Percentiles rank a stretch among this genome's conserved stretches.
These are phyloP conservation scores for Simplicillium aogashimaense DNA, from an alignment of 2,329 filamentous ascomycete genomes.

Conservation along the genomic window DNA sequence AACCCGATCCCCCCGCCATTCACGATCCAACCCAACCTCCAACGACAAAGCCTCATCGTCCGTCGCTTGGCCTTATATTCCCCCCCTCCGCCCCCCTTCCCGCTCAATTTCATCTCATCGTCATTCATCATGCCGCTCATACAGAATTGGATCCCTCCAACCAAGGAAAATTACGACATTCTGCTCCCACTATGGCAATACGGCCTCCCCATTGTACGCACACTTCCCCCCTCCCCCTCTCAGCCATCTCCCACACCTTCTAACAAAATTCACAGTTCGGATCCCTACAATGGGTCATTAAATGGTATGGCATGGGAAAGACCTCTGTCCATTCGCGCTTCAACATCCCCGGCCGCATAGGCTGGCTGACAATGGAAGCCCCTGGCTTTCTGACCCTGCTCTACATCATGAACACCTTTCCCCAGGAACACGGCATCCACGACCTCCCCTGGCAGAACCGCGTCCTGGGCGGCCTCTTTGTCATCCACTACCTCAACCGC, in stretches of 20 bases:
- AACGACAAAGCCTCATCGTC: too few species aligned
- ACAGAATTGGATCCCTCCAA: conserved; percentile 47
- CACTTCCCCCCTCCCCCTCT: neutral
- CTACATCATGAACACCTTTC: conserved; percentile 67
- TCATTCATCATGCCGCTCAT: conserved; percentile 32
- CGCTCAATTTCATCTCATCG: neutral
- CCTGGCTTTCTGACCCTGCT: conserved; percentile 68
- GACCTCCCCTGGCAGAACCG: conserved; percentile 69
- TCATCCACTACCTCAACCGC: conserved; percentile 85
- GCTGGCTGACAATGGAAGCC: conserved; percentile 83
- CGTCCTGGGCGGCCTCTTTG: conserved; percentile 60
- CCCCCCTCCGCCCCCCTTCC: neutral
- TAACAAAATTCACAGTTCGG: conserved; percentile 44
- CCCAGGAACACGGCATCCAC: conserved; percentile 43
- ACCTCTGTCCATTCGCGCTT: conserved; percentile 64
- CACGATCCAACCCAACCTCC: too few species aligned
- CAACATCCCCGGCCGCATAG: conserved; percentile 82
- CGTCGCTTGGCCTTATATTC: conserved; percentile 1
- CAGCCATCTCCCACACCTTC: conserved; percentile 7
- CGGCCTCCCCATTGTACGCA: conserved; percentile 40
- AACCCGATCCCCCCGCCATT: too few species aligned
- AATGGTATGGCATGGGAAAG: conserved; percentile 88
- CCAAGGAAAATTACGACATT: conserved; percentile 45
- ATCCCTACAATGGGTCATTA: conserved; percentile 62
- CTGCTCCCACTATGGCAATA: conserved; percentile 43